Conservation (phyloP, 2,329 filamentous ascomycete species). For the Ascochyta koolunga region DNA sequence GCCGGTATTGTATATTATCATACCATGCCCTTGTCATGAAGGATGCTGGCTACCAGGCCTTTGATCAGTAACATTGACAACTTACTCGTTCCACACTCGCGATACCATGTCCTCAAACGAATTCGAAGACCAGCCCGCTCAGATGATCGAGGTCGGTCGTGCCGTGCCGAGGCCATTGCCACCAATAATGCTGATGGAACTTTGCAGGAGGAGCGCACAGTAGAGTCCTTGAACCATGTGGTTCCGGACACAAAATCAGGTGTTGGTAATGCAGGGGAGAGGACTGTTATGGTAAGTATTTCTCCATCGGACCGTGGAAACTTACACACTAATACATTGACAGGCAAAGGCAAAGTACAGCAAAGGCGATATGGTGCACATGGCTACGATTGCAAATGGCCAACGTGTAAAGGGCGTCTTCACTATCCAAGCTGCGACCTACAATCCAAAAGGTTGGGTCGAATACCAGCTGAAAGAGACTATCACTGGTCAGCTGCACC, state of each 20-base stretch:
- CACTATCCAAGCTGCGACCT: constrained; percentile 19
- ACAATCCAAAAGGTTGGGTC: constrained; percentile 24
- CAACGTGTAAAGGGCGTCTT: constrained; percentile 30
- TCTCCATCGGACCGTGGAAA: not conserved
- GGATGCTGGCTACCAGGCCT: constrained; percentile 30
- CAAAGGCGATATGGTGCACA: constrained; percentile 36
- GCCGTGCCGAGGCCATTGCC: constrained; percentile 13
- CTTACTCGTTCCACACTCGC: constrained; percentile 4
- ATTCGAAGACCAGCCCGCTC: constrained; percentile 25
- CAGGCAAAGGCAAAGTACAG: constrained; percentile 32
- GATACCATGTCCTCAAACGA: constrained; percentile 28
- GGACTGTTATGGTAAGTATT: constrained; percentile 22
- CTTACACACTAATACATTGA: constrained; percentile 6
- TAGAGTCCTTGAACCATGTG: constrained; percentile 16
- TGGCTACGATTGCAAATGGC: constrained; percentile 28
- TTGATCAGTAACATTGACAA: constrained; percentile 11
- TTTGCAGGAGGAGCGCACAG: constrained; percentile 23
- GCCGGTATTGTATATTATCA: constrained; percentile 30
- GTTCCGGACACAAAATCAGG: constrained; percentile 34
- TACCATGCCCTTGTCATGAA: constrained; percentile 22
- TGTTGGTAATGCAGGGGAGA: constrained; percentile 24
- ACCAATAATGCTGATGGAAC: constrained; percentile 33
- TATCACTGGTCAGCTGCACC: constrained; percentile 22
- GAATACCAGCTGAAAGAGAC: constrained; percentile 39
- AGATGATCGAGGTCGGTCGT: constrained; percentile 27